These are phyloP conservation scores for Blattamonas nauphoetae DNA, from an alignment of 78 protist species.

Conservation along the genomic window DNA sequence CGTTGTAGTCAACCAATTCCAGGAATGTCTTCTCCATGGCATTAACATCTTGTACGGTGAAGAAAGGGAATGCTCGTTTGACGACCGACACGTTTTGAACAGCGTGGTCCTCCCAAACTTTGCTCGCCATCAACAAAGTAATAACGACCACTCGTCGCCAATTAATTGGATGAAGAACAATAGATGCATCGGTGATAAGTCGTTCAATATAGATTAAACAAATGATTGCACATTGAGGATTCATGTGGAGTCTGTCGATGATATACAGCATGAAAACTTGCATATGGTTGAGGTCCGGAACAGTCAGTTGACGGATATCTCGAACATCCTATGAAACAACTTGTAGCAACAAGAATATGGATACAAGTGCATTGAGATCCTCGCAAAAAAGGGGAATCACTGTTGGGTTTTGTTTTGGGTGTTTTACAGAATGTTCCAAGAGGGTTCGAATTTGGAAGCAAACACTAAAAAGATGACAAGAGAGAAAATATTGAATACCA, in stretches of 20 bases:
- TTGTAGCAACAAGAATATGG: background rate
- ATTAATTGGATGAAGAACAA: constrained; percentile 10
- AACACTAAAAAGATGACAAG: background rate
- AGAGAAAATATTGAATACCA: background rate
- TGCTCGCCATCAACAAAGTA: background rate
- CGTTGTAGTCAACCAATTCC: background rate
- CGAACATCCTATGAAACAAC: background rate
- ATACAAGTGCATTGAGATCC: background rate
- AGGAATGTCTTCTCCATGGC: background rate
- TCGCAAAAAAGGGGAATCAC: constrained; percentile 12
- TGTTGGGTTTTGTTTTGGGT: constrained; percentile 1
- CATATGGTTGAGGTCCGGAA: background rate
- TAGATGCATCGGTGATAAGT: background rate
- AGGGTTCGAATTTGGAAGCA: background rate
- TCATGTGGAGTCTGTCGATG: background rate
- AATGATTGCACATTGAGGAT: background rate
- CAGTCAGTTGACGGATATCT: background rate
- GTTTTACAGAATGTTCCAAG: background rate
- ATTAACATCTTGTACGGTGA: background rate
- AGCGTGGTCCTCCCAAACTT: constrained; percentile 11
- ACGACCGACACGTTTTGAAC: background rate
- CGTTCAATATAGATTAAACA: background rate
- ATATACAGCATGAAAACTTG: background rate
- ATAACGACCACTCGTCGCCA: constrained; percentile 4
- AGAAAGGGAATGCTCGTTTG: background rate